Base-by-base conservation (phyloP, 2,329 filamentous ascomycete genomes). In the Fusarium avenaceum region DNA sequence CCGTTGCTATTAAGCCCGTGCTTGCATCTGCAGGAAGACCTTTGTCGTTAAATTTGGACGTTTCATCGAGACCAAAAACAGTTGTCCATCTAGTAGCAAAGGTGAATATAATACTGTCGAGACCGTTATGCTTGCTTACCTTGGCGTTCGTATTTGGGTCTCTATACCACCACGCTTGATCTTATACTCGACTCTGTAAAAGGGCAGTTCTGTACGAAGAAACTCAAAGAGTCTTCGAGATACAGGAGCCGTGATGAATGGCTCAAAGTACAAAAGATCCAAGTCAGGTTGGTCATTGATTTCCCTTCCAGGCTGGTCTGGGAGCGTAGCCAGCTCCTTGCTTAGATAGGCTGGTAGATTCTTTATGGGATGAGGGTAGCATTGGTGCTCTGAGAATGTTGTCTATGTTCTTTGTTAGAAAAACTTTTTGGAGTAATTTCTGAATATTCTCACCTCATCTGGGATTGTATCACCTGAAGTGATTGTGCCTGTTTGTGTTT, bases 241-340 rank as follows among this genome's bases (percentile, higher is more conserved):
- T 13, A 87, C 81, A 14, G 83, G 77, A 3, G 82, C 79, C 0
- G 89, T 85, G 6, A 94, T 84, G 67, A 91, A 94, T 0, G 92
- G 91, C 71, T 92, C 85, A 75, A 90, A 94, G 78, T 92, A 92
- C 10, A 94, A 78, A 0, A 95, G 82, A 74, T 94, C 90, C 0
- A 94, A 83, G 66, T 94, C 86, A 0, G 87, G 85, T 72, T 91
- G 88, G 72, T 93, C 84, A 69, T 88, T 87, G 68, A 94, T 90
- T 4, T 76, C 72, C 45, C 80, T 83, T 2, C 84, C 86, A 62
- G 86, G 81, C 20, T 83, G 79, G 1, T 84, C 83, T 7, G 89
- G 88, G 3, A 84, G 70, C 6, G 80, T 82, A 0, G 74, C 63
- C 4, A 87, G 58, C 45, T 82, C 80, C 17, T 73, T 76, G 48